These are phyloP conservation scores for Cicer arietinum DNA, from an alignment of 306 rosid genomes.

Conservation along the genomic window DNA sequence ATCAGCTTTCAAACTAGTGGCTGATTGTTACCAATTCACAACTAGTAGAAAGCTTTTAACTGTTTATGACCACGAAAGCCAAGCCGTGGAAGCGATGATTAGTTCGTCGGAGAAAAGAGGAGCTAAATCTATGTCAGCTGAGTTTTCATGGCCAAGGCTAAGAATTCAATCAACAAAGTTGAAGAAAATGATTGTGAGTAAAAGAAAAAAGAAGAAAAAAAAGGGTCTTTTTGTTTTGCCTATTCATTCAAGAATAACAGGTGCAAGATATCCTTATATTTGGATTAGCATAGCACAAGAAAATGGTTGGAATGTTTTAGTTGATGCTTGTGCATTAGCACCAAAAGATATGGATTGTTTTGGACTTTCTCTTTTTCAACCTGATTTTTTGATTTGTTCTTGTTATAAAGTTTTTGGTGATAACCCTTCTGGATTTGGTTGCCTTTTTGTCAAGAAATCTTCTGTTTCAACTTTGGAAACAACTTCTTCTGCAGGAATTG, in stretches of 20 bases:
- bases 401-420: constrained; percentile 89
- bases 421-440: constrained; percentile 96
- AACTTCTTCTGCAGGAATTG: constrained; percentile 68
- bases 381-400: constrained; percentile 83
- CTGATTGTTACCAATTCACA: constrained; percentile 78
- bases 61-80: constrained; percentile 88
- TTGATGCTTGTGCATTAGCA: constrained; percentile 91
- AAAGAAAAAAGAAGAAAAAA: constrained; percentile 63
- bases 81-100: constrained; percentile 78
- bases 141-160: constrained; percentile 93
- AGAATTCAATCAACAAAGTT: constrained; percentile 72
- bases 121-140: constrained; percentile 68
- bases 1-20: constrained; percentile 82
- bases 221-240: constrained; percentile 88
- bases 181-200: constrained; percentile 70
- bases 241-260: constrained; percentile 83
- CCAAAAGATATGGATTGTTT: constrained; percentile 93
- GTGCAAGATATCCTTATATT: constrained; percentile 83
- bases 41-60: constrained; percentile 68
- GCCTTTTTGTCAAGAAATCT: constrained; percentile 83
- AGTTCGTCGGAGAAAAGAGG: constrained; percentile 73
- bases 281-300: constrained; percentile 94
- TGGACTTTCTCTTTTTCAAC: constrained; percentile 80
- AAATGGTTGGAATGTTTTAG: constrained; percentile 83
- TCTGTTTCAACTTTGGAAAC: constrained; percentile 60